Evolutionary conservation across 2,329 filamentous ascomycete species (phyloP).

Genomic region (Trichoderma lentiforme): DNA sequence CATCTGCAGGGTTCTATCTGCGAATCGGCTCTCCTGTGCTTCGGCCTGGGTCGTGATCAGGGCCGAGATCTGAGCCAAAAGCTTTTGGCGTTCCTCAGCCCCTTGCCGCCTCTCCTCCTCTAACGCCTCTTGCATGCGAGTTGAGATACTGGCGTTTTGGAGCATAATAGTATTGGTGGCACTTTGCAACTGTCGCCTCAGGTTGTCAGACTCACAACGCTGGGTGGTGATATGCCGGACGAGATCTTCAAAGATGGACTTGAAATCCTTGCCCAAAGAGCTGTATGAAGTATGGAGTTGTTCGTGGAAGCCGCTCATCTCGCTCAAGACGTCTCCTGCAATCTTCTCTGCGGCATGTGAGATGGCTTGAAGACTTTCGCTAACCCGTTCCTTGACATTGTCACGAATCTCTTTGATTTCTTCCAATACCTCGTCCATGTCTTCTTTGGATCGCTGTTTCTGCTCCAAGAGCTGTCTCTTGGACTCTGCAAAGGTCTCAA

Average conservation of each 20-base stretch:
- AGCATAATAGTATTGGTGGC: constrained; percentile 67
- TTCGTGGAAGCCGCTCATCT: constrained; percentile 79
- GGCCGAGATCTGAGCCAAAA: constrained; percentile 73
- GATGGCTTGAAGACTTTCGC: constrained; percentile 78
- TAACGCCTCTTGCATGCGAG: constrained; percentile 64
- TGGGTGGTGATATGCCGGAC: constrained; percentile 72
- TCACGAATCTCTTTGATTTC: constrained; percentile 89
- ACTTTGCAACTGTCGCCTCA: constrained; percentile 68
- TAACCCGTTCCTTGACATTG: constrained; percentile 81
- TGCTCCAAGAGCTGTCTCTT: constrained; percentile 66
- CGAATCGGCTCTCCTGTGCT: constrained; percentile 68
- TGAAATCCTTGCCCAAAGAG: constrained; percentile 80
- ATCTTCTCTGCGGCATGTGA: constrained; percentile 84
- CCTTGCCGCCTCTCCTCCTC: constrained; percentile 73
- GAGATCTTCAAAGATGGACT: constrained; percentile 77
- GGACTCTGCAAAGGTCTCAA: constrained; percentile 63
- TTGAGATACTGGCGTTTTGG: constrained; percentile 64
- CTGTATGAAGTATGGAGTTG: constrained; percentile 84
- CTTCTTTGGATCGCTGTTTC: constrained; percentile 67
- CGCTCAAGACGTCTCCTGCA: constrained; percentile 80
- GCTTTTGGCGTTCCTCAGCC: constrained; percentile 66
- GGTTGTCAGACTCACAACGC: constrained; percentile 67
- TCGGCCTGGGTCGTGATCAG: constrained; percentile 73
- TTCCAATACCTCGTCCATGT: constrained; percentile 87
- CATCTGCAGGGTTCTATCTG: constrained; percentile 59